A percentile compares a stretch with the other conserved stretches of the same genome.
phyloP scores from a whole-genome alignment of 2,329 filamentous ascomycete genomes.

The Trichoderma pleuroti region DNA sequence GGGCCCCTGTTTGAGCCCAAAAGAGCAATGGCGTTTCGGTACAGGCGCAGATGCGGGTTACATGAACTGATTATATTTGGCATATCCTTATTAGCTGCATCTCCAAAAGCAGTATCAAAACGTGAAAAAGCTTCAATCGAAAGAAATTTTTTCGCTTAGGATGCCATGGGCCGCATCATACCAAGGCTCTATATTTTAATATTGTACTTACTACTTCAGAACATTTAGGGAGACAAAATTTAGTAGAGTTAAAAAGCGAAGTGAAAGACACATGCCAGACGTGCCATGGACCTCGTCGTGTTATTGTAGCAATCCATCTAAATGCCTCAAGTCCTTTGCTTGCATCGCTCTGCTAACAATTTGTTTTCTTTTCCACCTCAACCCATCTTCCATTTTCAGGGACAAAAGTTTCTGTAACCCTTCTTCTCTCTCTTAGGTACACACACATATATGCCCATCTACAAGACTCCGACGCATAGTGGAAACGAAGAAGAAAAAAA shows the following conservation, averaged over 20 bases:
- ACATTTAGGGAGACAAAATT: not conserved
- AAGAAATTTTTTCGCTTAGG: not conserved
- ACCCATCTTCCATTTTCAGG: not conserved
- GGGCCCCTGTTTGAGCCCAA: not conserved
- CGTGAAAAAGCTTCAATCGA: not conserved
- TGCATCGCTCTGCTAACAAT: not conserved
- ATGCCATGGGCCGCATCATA: not conserved
- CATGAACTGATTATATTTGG: not conserved
- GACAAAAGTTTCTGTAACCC: not conserved
- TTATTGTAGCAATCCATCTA: not conserved
- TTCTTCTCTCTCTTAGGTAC: not conserved
- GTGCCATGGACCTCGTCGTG: not conserved
- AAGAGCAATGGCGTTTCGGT: constrained; percentile 15
- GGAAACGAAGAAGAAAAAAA: not conserved
- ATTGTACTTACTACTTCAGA: not conserved
- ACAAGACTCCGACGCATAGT: not conserved
- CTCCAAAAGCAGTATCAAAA: not conserved
- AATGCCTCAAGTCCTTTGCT: not conserved
- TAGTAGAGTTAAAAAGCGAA: not conserved
- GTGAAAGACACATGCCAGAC: constrained; percentile 1
- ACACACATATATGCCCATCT: not conserved
- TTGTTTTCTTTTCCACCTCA: not conserved
- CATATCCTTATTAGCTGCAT: not conserved
- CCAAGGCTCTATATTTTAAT: not conserved
- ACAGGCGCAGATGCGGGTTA: not conserved